phyloP scores from a whole-genome alignment of 176 grass and related monocot genomes.

The Guadua angustifolia region DNA sequence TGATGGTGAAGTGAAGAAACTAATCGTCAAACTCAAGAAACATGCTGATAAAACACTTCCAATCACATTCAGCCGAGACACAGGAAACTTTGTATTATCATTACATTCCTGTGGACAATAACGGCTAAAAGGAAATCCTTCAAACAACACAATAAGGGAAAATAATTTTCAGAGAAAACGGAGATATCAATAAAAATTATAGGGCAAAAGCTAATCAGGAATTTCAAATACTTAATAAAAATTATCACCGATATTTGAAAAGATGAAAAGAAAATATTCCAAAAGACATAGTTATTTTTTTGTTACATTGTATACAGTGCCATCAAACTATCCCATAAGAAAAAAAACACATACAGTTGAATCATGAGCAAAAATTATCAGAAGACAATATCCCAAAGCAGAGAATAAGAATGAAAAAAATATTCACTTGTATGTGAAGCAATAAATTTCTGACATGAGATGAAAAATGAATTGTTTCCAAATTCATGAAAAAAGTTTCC shows the following conservation, averaged over 20 bases:
- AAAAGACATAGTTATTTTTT: not conserved
- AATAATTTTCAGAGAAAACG: not conserved
- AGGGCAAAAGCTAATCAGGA: not conserved
- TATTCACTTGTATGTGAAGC: not conserved
- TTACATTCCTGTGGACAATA: constrained; percentile 1
- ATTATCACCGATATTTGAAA: not conserved
- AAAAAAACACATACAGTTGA: not conserved
- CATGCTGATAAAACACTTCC: not conserved
- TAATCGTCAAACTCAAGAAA: not conserved
- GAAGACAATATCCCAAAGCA: not conserved
- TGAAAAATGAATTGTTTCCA: constrained; percentile 1
- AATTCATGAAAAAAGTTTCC: not conserved
- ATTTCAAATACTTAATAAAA: not conserved
- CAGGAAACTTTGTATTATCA: not conserved
- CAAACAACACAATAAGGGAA: not conserved
- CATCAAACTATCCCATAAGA: not conserved
- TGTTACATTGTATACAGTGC: not conserved
- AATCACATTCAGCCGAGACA: constrained; percentile 1
- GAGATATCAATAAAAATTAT: not conserved
- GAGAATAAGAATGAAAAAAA: constrained; percentile 19
- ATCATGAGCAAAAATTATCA: not conserved
- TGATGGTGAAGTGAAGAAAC: not conserved
- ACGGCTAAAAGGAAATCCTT: constrained; percentile 11
- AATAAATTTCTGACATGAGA: not conserved
- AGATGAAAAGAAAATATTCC: not conserved